These are phyloP conservation scores for Capsicum rhomboideum DNA, from an alignment of 257 asterid genomes.

Conservation along the genomic window DNA sequence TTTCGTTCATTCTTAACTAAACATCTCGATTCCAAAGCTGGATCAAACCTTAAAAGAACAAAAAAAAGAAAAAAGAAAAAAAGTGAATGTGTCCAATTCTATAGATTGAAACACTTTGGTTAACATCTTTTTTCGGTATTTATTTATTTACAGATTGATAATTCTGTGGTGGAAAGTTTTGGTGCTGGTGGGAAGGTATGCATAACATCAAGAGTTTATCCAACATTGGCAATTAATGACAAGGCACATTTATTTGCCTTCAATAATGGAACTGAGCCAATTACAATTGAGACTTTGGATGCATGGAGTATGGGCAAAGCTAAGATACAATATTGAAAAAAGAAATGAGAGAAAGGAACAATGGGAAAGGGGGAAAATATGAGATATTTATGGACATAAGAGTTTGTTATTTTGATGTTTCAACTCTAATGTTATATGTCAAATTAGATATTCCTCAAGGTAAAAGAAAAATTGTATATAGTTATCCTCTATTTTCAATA, in stretches of 20 bases:
- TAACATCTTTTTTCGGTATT: neutral
- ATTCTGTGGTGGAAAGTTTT: constrained; percentile 14
- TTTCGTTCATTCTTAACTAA: neutral
- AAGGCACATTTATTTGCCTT: neutral
- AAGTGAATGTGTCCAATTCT: no score
- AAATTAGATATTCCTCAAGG: neutral
- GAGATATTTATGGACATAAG: neutral
- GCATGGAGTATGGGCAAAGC: constrained; percentile 1
- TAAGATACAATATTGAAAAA: neutral
- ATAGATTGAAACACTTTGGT: neutral
- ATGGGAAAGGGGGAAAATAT: neutral
- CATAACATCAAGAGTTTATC: neutral
- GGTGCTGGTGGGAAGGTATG: constrained; percentile 6
- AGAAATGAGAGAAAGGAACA: neutral
- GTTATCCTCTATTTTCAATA: neutral
- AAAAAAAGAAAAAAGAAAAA: no score
- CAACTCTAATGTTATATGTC: neutral
- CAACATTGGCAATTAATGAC: neutral
- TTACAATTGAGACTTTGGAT: neutral
- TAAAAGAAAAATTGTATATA: neutral
- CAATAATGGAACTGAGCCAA: neutral
- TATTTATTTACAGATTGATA: constrained; percentile 8
- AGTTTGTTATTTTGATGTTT: neutral
- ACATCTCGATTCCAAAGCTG: neutral
- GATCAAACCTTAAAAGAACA: no score